Evolutionary conservation across 352 stramenopile genomes (phyloP).

Genomic region (Phytophthora ramorum): DNA sequence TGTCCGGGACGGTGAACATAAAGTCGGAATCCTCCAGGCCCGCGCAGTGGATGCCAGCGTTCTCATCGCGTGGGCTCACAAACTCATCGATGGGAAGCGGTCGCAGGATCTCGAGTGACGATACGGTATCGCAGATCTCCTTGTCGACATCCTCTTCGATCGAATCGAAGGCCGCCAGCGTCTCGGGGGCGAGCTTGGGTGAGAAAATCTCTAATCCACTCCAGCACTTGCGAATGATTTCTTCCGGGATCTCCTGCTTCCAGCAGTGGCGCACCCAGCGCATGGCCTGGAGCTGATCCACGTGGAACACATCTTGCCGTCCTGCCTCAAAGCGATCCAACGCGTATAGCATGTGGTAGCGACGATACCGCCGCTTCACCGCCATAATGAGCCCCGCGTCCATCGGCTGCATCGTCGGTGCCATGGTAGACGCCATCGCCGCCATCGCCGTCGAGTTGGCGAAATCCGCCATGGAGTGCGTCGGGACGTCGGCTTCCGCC

Average conservation of each 20-base stretch:
- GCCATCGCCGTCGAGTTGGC: conserved; percentile 19
- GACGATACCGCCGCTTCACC: conserved; percentile 63
- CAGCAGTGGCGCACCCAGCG: conserved; percentile 61
- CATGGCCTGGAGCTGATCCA: conserved; percentile 61
- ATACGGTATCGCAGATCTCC: conserved; percentile 58
- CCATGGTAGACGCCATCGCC: conserved; percentile 21
- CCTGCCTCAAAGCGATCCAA: conserved; percentile 61
- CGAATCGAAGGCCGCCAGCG: conserved; percentile 38
- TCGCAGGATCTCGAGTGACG: conserved; percentile 44
- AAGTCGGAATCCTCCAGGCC: conserved; percentile 56
- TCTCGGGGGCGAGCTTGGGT: conserved; percentile 26
- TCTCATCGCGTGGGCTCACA: conserved; percentile 54
- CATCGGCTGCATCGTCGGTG: conserved; percentile 45
- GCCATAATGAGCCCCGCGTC: conserved; percentile 50
- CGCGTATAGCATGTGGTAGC: conserved; percentile 62
- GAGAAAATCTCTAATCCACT: conserved; percentile 37
- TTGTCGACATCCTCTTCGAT: conserved; percentile 54
- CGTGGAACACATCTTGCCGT: conserved; percentile 50
- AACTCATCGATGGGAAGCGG: conserved; percentile 59
- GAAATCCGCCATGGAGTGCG: conserved; percentile 7
- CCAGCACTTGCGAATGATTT: conserved; percentile 56
- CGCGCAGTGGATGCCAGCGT: conserved; percentile 48
- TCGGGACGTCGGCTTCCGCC: conserved; percentile 11
- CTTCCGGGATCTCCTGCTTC: conserved; percentile 42
- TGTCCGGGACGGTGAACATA: conserved; percentile 45